Conservation (phyloP, 495 filamentous ascomycete species). For the Neurospora cerealis region DNA sequence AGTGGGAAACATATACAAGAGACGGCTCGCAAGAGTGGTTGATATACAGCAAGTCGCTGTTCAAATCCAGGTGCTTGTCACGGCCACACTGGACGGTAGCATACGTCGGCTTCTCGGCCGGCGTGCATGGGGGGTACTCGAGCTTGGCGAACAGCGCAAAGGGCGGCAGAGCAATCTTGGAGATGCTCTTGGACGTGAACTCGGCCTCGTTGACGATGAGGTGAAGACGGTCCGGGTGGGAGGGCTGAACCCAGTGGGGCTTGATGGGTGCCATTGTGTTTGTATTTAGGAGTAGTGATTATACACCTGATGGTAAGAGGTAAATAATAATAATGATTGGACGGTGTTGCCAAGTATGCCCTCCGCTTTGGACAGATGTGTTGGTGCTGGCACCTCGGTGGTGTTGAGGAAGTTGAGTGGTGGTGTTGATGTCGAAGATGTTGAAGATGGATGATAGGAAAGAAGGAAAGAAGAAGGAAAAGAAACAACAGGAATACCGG, state of each 20-base stretch:
- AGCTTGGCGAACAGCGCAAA: conserved; percentile 49
- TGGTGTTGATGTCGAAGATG: neutral
- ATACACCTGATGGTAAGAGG: neutral
- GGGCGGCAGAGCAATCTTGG: conserved; percentile 50
- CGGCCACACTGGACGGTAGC: conserved; percentile 56
- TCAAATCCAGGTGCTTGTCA: conserved; percentile 59
- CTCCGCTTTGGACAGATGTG: neutral
- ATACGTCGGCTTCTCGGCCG: conserved; percentile 47
- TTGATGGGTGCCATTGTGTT: conserved; percentile 36
- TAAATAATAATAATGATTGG: neutral
- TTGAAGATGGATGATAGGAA: neutral
- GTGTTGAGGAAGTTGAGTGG: neutral
- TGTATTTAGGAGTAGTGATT: too few relatives aligned
- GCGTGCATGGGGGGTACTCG: conserved; percentile 44
- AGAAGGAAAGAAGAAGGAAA: neutral
- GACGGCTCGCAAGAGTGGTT: conserved; percentile 66
- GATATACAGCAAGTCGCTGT: conserved; percentile 64
- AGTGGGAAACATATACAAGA: conserved; percentile 29
- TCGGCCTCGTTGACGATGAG: conserved; percentile 38
- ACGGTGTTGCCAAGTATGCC: neutral
- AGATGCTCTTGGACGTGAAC: conserved; percentile 54
- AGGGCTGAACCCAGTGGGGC: conserved; percentile 43
- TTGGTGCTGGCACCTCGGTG: neutral
- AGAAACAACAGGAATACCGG: neutral
- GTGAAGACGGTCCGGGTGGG: conserved; percentile 40